phyloP scores from a whole-genome alignment of 202 grass and related monocot species.

The Setaria viridis region DNA sequence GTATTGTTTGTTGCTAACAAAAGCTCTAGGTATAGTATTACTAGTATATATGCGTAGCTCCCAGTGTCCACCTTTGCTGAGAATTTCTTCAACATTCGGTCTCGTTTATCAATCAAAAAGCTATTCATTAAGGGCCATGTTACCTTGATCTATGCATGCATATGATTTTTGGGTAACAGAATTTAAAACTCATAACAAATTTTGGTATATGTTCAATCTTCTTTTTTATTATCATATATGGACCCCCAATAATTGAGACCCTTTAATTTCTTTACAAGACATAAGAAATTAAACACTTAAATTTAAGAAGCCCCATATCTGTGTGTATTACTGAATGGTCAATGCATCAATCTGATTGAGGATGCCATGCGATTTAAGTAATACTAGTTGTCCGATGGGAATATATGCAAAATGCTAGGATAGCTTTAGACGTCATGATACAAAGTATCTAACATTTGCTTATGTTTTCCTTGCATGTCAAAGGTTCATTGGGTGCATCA shows the following conservation, averaged over 20 bases:
- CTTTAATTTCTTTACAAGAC: background rate
- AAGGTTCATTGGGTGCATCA: background rate
- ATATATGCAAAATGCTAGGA: constrained; percentile 33
- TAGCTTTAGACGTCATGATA: constrained; percentile 3
- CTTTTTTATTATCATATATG: background rate
- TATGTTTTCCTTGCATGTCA: background rate
- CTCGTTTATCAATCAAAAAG: background rate
- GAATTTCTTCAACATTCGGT: background rate
- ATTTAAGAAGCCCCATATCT: background rate
- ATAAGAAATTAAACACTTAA: background rate
- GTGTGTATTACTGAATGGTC: background rate
- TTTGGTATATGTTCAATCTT: background rate
- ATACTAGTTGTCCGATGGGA: background rate
- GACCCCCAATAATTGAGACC: background rate
- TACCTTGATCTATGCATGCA: background rate
- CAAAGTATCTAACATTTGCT: background rate
- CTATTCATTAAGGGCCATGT: background rate
- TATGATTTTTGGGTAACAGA: background rate
- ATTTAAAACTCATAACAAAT: background rate
- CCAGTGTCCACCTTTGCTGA: background rate
- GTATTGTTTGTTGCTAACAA: background rate
- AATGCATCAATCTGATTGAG: background rate
- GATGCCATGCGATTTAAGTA: background rate
- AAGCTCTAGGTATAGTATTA: background rate
- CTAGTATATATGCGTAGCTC: background rate